These are phyloP conservation scores for Hymenoscyphus repandus DNA, from an alignment of 2,329 filamentous ascomycete genomes.

Conservation along the genomic window DNA sequence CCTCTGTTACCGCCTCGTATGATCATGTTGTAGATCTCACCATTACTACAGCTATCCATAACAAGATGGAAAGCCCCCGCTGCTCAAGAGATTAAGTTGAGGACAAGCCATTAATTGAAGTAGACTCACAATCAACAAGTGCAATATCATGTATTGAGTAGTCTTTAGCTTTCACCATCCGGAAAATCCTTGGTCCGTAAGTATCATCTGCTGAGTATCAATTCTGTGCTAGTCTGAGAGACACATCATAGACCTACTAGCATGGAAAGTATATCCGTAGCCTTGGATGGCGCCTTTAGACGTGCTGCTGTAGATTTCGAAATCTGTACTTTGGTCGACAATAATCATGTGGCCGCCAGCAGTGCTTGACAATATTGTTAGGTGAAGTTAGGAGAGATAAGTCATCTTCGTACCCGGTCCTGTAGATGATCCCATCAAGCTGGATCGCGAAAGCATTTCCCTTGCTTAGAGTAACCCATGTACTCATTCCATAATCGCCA, in stretches of 20 bases:
- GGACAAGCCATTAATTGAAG: background rate
- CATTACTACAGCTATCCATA: conserved; percentile 43
- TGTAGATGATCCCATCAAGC: conserved; percentile 47
- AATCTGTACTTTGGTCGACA: conserved; percentile 43
- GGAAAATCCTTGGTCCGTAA: conserved; percentile 15
- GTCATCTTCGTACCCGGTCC: conserved; percentile 36
- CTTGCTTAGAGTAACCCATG: conserved; percentile 43
- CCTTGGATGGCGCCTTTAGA: conserved; percentile 48
- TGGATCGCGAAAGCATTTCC: conserved; percentile 46
- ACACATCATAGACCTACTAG: too few relatives aligned
- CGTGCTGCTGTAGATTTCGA: conserved; percentile 49
- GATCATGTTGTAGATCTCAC: conserved; percentile 50
- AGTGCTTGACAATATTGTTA: conserved; percentile 19
- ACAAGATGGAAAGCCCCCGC: conserved; percentile 36
- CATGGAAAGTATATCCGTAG: conserved; percentile 45
- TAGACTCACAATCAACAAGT: conserved; percentile 20
- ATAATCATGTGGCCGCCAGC: conserved; percentile 48
- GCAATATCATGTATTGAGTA: conserved; percentile 25
- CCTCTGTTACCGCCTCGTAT: conserved; percentile 47
- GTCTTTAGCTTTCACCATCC: conserved; percentile 16
- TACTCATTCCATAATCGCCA: conserved; percentile 37
- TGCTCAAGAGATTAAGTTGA: background rate
- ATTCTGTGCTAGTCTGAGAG: too few relatives aligned
- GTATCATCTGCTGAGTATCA: conserved; percentile 22
- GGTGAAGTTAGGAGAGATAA: background rate